Percentiles rank a stretch among this genome's conserved stretches.
Evolutionary conservation across 192 early-diverging fungal genomes (phyloP).

Genomic region (Spizellomyces punctatus): DNA sequence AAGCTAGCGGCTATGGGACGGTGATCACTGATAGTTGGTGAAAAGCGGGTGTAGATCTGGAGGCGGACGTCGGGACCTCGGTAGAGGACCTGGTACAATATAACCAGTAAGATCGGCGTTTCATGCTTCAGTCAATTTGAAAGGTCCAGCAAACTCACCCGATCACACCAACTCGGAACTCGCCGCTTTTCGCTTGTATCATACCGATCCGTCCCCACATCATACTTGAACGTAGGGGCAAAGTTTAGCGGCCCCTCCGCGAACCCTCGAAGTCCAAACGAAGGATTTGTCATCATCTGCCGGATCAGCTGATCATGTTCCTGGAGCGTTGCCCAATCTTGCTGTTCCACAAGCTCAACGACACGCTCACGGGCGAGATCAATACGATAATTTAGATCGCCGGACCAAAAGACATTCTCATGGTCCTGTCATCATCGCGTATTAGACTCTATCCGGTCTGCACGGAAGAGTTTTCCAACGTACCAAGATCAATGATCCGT

Average conservation of each 20-base stretch:
- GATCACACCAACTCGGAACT: slow-evolving; percentile 95
- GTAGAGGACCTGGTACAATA: slow-evolving; percentile 43
- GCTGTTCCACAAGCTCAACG: slow-evolving; percentile 56
- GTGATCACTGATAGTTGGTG: slow-evolving; percentile 81
- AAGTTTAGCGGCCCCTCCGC: slow-evolving; percentile 79
- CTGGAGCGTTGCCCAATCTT: slow-evolving; percentile 59
- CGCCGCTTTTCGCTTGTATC: slow-evolving; percentile 94
- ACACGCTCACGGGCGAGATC: slow-evolving; percentile 70
- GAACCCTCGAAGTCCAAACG: slow-evolving; percentile 78
- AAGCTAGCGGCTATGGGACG: slow-evolving; percentile 79
- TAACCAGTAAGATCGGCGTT: not conserved
- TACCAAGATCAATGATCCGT: slow-evolving; percentile 81
- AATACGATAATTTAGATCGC: slow-evolving; percentile 97
- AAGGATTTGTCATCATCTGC: slow-evolving; percentile 52
- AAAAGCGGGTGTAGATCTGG: slow-evolving; percentile 66
- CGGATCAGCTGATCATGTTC: slow-evolving; percentile 53
- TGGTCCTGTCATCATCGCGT: slow-evolving; percentile 59
- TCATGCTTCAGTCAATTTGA: not conserved
- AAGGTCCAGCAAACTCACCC: slow-evolving; percentile 52
- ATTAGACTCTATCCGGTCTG: slow-evolving; percentile 41
- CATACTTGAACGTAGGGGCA: slow-evolving; percentile 97
- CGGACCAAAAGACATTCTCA: slow-evolving; percentile 56
- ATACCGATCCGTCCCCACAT: slow-evolving; percentile 72
- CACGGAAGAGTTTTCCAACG: not conserved
- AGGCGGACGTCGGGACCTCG: slow-evolving; percentile 33